A percentile compares a stretch with the other conserved stretches of the same genome.
Evolutionary conservation across 495 filamentous ascomycete species (phyloP).

Genomic region (Aspergillus mulundensis): DNA sequence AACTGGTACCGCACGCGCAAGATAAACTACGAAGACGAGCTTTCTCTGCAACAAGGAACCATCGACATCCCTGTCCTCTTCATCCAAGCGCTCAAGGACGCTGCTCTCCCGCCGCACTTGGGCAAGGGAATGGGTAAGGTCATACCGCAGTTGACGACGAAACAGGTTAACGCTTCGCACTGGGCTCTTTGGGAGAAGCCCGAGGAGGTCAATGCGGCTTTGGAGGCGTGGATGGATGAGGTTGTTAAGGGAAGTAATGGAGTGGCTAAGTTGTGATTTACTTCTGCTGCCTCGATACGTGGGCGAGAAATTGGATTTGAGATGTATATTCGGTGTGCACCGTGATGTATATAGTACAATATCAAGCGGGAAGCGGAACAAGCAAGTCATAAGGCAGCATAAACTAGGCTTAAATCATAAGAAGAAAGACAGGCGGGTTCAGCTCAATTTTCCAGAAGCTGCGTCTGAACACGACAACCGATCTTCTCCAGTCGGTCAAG

Average conservation of each 20-base stretch:
- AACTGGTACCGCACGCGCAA: constrained; percentile 78
- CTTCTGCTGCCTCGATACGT: neutral
- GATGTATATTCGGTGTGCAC: neutral
- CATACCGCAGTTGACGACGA: constrained; percentile 56
- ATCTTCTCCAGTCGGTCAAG: constrained; percentile 63
- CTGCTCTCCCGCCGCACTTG: constrained; percentile 62
- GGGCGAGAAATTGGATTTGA: neutral
- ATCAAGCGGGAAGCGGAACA: too few relatives aligned
- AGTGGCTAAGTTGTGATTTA: constrained; percentile 22
- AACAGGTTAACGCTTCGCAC: constrained; percentile 59
- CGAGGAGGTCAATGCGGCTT: constrained; percentile 47
- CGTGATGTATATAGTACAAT: neutral
- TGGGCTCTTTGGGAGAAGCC: constrained; percentile 69
- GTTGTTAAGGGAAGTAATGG: constrained; percentile 20
- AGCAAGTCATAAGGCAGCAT: too few relatives aligned
- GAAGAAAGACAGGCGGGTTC: neutral
- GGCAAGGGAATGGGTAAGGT: constrained; percentile 61
- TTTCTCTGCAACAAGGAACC: constrained; percentile 40
- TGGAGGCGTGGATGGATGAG: constrained; percentile 46
- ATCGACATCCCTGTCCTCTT: constrained; percentile 70
- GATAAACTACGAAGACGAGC: constrained; percentile 75
- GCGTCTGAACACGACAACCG: constrained; percentile 59
- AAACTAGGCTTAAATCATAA: neutral
- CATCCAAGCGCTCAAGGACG: constrained; percentile 66
- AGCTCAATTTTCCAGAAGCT: constrained; percentile 32